Percentiles rank a stretch among this genome's conserved stretches.
phyloP scores from a whole-genome alignment of 768 basidiomycete genomes.

The Flagelloscypha sp. region DNA sequence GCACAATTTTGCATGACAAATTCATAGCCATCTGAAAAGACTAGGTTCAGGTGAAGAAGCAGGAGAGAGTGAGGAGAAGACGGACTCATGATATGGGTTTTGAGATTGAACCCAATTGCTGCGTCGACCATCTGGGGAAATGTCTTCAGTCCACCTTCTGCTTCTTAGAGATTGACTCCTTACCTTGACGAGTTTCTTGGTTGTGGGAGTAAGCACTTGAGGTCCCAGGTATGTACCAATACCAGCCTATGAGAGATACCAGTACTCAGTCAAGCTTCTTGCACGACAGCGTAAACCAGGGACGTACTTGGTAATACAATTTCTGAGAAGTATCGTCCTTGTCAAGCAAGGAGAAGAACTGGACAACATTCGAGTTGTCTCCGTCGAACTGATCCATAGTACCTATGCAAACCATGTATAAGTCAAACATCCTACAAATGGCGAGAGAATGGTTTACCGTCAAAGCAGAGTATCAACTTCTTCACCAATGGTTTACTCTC shows the following conservation, averaged over 20 bases:
- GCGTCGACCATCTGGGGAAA: constrained; percentile 39
- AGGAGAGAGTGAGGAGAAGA: neutral
- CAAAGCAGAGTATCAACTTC: constrained; percentile 47
- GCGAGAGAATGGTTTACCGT: constrained; percentile 34
- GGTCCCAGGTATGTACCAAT: constrained; percentile 64
- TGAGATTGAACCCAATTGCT: constrained; percentile 52
- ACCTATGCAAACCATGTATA: no score
- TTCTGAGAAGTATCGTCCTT: constrained; percentile 52
- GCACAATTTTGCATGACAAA: constrained; percentile 73
- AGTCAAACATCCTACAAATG: constrained; percentile 23
- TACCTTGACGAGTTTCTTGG: constrained; percentile 53
- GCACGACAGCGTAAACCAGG: no score
- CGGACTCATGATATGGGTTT: constrained; percentile 59
- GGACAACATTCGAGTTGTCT: constrained; percentile 68
- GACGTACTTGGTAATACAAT: constrained; percentile 62
- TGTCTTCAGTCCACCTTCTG: neutral
- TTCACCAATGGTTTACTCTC: no score
- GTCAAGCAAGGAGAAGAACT: constrained; percentile 58
- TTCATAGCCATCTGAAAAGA: constrained; percentile 68
- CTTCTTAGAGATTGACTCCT: constrained; percentile 49
- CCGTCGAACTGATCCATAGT: no score
- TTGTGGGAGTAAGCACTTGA: constrained; percentile 57
- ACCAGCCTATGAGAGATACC: constrained; percentile 40
- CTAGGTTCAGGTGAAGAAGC: constrained; percentile 55
- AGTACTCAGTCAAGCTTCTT: no score